Evolutionary conservation across 1,284 basidiomycete genomes (phyloP), one percentile per base, ranked within the genome.

Genomic region (Trichosporon ovoides): DNA sequence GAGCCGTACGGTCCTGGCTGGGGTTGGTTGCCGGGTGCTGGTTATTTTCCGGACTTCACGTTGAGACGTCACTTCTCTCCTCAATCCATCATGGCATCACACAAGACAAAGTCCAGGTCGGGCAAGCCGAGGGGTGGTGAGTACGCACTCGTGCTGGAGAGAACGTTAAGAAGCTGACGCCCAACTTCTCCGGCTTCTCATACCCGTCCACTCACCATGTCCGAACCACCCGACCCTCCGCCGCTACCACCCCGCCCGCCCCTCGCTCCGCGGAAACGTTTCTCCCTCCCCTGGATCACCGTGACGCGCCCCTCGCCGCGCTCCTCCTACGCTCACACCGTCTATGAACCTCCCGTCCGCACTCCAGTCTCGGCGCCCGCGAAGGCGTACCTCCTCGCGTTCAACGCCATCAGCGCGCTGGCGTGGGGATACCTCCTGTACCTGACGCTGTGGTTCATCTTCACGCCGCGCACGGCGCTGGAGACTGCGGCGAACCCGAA

Each of bases 381-480:
- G 57, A 77, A 76, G 58, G 57, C 64, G 75, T 95, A 94, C 78
- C 82, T 96, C 2, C 66, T 89, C 58, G 74, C 79, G 1, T 96
- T 91, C 82, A 95, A 96, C 79, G 64, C 83, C 61, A 68, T 86
- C 54, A 90, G 88, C 0, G 80, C 86, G 0, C 53, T 84, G 4
- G 87, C 85, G 43, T 95, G 92, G 92, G 75, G 76, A 0, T 83
- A 84, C 73, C 78, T 94, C 60, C 85, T 94, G 66, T 62, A 80
- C 67, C 66, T 73, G 56, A 80, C 81, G 48, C 52, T 72, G 54
- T 64, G 67, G 65, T 69, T 77, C 66, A 56, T 76, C 56, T 10
- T 63, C 31, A 68, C 71, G 3, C 60, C 70, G 22, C 56, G 63
- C 51, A 28, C 62, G 12, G 58, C 57, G 22, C n/a, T 52, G 67